A percentile compares a stretch with the other conserved stretches of the same genome.
These are phyloP conservation scores for Litsea cubeba DNA, from an alignment of 164 flowering plant species.

Conservation along the genomic window DNA sequence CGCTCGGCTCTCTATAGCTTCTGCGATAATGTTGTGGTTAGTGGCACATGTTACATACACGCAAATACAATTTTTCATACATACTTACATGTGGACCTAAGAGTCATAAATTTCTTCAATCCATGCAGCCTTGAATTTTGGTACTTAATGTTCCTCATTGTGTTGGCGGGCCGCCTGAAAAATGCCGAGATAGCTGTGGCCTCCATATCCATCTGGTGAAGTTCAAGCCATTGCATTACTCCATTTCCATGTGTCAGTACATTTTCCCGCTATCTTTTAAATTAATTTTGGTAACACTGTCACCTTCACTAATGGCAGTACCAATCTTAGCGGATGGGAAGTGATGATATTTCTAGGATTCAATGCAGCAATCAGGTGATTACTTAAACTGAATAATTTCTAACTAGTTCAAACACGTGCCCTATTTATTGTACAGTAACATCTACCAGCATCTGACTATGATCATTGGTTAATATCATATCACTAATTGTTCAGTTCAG, in stretches of 20 bases:
- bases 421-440: too few relatives aligned
- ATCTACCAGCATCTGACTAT: too few relatives aligned
- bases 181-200: slow-evolving; percentile 14
- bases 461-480: too few relatives aligned
- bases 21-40: slow-evolving; percentile 67
- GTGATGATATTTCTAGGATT: slow-evolving; percentile 9
- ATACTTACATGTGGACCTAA: too few relatives aligned
- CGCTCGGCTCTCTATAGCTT: slow-evolving; percentile 44
- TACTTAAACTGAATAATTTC: not conserved
- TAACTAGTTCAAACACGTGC: not conserved
- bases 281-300: too few relatives aligned
- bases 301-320: slow-evolving; percentile 4
- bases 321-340: not conserved
- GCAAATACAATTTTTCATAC: too few relatives aligned
- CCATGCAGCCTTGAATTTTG: slow-evolving; percentile 14
- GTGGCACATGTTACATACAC: not conserved
- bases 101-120: too few relatives aligned
- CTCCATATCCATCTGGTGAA: slow-evolving; percentile 8
- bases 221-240: not conserved
- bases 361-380: slow-evolving; percentile 10
- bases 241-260: not conserved
- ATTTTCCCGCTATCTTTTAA: too few relatives aligned
- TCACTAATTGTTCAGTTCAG: too few relatives aligned
- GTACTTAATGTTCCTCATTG: slow-evolving; percentile 3
- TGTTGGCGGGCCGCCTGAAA: slow-evolving; percentile 10